Evolutionary conservation across 2,329 filamentous ascomycete genomes (phyloP), one percentile per base, ranked within the genome.

Genomic region (Teratosphaeriaceae sp.): DNA sequence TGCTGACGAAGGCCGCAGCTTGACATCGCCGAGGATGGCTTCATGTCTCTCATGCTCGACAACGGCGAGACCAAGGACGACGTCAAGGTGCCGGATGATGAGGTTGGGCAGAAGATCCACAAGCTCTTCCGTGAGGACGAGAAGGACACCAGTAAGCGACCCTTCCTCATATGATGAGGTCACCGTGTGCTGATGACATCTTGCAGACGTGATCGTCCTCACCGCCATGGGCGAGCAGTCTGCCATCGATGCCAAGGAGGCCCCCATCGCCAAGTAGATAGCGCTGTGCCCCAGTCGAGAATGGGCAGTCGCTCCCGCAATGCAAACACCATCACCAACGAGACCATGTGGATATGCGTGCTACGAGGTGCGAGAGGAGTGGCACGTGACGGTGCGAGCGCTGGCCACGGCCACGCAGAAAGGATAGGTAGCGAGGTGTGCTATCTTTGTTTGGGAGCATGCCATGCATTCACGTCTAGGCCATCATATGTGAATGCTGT

Each of bases 191-290:
- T 37, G 29, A 27, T 20, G 13, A n/a, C 24, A 34, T 23, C 12
- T 12, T 43, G 19, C 52, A 95, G 88, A 88, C 72, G 84, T 97
- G 62, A 84, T 90, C 61, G 81, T 98, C 68, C 85, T 94, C 66
- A 86, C 87, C 62, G 82, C 92, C 67, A 98, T 98, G 92, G 86
- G 86, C 66, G 90, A 98, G 75, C 86, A 97, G 79, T 73, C 78
- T 61, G 85, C 83, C 64, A 84, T 96, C 67, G 89, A 96, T 67
- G 85, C 82, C 73, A 97, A 97, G 82, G 89, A 96, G 75, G 87
- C 86, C 69, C 82, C 85, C 69, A 70, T 64, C 48, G 47, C 50
- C 34, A 49, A 30, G 11, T 29, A 38, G 15, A 20, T 41, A 24
- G 21, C 20, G 20, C 44, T 42, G 38, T 12, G 21, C 11, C 35